These are phyloP conservation scores for Byssoonygena ceratinophila DNA, from an alignment of 2,329 filamentous ascomycete species.

Conservation along the genomic window DNA sequence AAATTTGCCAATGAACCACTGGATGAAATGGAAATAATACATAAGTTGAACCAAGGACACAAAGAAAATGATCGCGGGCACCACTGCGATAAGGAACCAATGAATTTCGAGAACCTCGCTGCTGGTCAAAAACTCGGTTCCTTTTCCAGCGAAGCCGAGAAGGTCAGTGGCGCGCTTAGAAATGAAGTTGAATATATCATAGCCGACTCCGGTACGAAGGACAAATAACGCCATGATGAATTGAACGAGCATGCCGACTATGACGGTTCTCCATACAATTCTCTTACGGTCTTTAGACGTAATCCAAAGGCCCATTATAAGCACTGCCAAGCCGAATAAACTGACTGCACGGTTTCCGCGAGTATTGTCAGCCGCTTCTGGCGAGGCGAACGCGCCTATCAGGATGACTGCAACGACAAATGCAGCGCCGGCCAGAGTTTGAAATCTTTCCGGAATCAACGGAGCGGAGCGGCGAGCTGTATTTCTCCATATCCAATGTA, in stretches of 20 bases:
- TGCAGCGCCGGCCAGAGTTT: constrained; percentile 51
- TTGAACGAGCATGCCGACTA: constrained; percentile 78
- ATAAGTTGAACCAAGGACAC: constrained; percentile 80
- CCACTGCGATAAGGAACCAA: constrained; percentile 67
- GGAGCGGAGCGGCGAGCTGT: constrained; percentile 50
- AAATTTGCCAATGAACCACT: constrained; percentile 84
- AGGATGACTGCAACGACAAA: constrained; percentile 62
- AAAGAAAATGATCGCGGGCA: constrained; percentile 96
- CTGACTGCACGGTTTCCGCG: constrained; percentile 70
- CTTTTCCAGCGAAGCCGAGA: constrained; percentile 63
- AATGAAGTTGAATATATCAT: constrained; percentile 85
- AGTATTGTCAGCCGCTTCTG: constrained; percentile 64
- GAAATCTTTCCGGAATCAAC: constrained; percentile 56
- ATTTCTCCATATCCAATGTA: constrained; percentile 57
- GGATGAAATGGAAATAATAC: constrained; percentile 68
- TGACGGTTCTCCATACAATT: constrained; percentile 62
- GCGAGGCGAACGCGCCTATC: constrained; percentile 64
- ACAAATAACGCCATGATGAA: constrained; percentile 86
- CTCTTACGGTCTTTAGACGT: constrained; percentile 60
- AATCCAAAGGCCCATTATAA: constrained; percentile 55
- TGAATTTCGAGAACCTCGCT: constrained; percentile 31
- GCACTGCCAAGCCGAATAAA: constrained; percentile 64
- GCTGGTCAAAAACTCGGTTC: constrained; percentile 61
- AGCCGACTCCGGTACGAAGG: constrained; percentile 66
- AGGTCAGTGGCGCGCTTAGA: constrained; percentile 62